Base-by-base conservation (phyloP, 2,329 filamentous ascomycete species). In the Alternaria sp. region DNA sequence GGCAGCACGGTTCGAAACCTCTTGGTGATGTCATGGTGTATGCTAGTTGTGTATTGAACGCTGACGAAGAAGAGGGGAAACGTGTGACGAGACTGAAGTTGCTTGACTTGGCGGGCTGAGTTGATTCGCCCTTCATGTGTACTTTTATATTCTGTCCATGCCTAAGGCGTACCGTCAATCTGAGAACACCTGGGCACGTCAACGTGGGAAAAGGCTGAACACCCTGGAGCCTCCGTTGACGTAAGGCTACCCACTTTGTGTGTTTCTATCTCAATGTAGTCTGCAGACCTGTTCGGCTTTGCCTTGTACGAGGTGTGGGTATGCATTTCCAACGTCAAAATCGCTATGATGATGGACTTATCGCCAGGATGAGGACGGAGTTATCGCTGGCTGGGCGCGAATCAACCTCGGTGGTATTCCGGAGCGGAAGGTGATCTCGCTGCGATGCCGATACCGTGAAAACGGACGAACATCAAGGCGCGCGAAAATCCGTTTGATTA, bases 1-100 rank as follows among this genome's bases (percentile, higher is more conserved):
- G 19, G 57, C 70, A 79, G 58, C 74, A 74, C n/a, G 67, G 21
- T n/a, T 55, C 47, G 21, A 69, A 65, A 15, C 50, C 44, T 6
- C 47, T 49, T 36, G 50, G 26, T 5, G 55, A 50, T 23, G 57
- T 43, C 26, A 56, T 57, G 30, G 23, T 62, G 26, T 47, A 12
- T 21, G 53, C 17, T 40, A 40, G 36, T 17, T 40, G 36, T 17
- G 36, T 40, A 40, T 40, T 17, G n/a, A 40, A 40, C 15, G 36
- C 36, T 40, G 45, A 23, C 19, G 13, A 15, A 50, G 47, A 50
- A 23, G 25, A 50, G 23, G 47, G 23, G 19, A 30, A 17, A 25
- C 3, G 47, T 50, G 25, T n/a, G 44, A 40, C 36, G n/a, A 11
- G 36, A 40, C 36, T 40, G 36, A 40, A 40, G 36, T 40, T 40